Evolutionary conservation across 2,329 filamentous ascomycete species (phyloP).

Genomic region (Cryphonectria parasitica): DNA sequence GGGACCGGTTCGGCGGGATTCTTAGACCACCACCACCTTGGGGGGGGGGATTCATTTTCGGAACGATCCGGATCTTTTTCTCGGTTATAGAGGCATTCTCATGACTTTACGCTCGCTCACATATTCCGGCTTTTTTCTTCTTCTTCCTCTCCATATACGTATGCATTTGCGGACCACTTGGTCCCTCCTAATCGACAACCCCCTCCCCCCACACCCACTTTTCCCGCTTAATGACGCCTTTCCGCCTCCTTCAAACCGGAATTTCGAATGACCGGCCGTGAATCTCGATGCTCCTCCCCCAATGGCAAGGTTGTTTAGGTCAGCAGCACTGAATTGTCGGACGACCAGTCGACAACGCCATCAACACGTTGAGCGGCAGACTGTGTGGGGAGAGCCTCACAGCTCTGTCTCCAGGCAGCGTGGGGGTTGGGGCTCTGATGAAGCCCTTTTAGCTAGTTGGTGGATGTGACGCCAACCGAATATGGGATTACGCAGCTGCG

Average conservation of each 20-base stretch:
- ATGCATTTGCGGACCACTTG: constrained; percentile 29
- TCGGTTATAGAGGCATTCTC: constrained; percentile 30
- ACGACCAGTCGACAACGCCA: background rate
- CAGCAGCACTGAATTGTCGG: background rate
- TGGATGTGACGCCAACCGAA: background rate
- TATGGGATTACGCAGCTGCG: background rate
- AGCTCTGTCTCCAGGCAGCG: background rate
- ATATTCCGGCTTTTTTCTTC: constrained; percentile 26
- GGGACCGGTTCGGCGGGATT: constrained; percentile 17
- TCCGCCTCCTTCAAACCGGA: constrained; percentile 12
- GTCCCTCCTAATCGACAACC: constrained; percentile 30
- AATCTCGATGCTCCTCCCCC: background rate
- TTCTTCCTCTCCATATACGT: constrained; percentile 24
- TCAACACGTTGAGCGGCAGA: background rate
- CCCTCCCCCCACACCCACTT: background rate
- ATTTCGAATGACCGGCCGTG: constrained; percentile 7
- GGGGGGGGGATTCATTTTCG: constrained; percentile 26
- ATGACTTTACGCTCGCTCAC: constrained; percentile 31
- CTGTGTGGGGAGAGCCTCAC: background rate
- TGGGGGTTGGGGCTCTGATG: background rate
- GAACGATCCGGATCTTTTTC: constrained; percentile 28
- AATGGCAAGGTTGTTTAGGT: background rate
- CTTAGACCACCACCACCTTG: constrained; percentile 24
- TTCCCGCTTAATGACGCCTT: constrained; percentile 25
- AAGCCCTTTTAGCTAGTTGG: background rate